These are phyloP conservation scores for Casuarina glauca DNA, from an alignment of 306 rosid genomes.

Conservation along the genomic window DNA sequence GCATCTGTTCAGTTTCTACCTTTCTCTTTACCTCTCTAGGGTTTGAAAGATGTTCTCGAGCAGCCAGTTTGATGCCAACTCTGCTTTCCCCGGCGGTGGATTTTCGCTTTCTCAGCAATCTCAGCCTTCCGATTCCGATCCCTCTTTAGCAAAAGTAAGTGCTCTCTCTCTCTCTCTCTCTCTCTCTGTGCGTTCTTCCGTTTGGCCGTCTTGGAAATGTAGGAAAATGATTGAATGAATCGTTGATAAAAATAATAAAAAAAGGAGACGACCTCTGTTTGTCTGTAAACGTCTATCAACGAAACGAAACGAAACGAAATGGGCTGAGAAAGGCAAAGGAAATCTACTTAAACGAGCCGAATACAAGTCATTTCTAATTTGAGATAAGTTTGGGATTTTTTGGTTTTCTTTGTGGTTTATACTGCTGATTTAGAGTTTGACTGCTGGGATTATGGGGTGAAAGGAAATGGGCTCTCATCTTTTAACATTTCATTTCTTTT, in stretches of 20 bases:
- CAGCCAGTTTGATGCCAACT: conserved; percentile 60
- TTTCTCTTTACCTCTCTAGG: conserved; percentile 21
- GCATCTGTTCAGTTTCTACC: neutral
- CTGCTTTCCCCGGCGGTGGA: conserved; percentile 66
- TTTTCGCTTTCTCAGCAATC: conserved; percentile 59
- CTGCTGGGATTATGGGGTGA: neutral
- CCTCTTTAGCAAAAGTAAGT: conserved; percentile 55
- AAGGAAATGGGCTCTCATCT: neutral
- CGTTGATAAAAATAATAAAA: neutral
- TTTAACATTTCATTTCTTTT: neutral
- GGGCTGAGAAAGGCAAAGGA: neutral
- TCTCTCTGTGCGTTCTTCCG: conserved; percentile 3
- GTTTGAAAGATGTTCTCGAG: conserved; percentile 64
- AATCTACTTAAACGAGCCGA: neutral
- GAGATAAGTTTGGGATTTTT: neutral
- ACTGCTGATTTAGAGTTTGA: neutral
- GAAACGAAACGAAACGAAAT: neutral
- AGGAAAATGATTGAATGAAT: neutral
- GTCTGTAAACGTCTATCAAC: neutral
- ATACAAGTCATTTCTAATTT: neutral
- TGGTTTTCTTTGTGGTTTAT: neutral
- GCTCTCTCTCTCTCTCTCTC: conserved; percentile 19
- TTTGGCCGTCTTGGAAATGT: conserved; percentile 11
- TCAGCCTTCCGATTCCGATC: conserved; percentile 53
- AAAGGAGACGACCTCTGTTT: neutral